Base-by-base conservation (phyloP, 202 grass and related monocot species). In the Panicum virgatum region DNA sequence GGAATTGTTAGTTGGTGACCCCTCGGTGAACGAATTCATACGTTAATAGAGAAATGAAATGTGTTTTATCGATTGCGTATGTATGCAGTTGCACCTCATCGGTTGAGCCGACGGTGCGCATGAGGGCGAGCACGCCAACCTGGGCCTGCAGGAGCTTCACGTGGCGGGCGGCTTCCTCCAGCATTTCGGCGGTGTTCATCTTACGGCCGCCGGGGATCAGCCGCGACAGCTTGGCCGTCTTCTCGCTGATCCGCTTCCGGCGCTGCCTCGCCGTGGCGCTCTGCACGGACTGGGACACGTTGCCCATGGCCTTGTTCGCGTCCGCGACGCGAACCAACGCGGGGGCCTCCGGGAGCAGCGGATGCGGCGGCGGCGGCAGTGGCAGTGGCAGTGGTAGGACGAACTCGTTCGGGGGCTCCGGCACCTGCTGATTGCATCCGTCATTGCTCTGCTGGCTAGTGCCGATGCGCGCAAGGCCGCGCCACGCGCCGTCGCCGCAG, bases 151-250 rank as follows among this genome's bases (percentile, higher is more conserved):
- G 70, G 80, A 92, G 80, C 72, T 79, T 88, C 5, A 95, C 79
- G 82, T 95, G 80, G 65, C 89, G 85, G 12, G 9, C 82, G 37
- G 79, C 82, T 32, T 75, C 82, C 38, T 84, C 66, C 53, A 90
- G 83, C 93, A 96, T 96, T 47, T 90, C 87, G 32, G 87, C 93
- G 22, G 90, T 96, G 85, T 92, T 95, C 66, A 92, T 47, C 75
- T 44, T 87, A 32, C 77, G 61, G 18, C 76, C 90, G 0, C 93
- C 90, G 27, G 93, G 93, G 69, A 96, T 90, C 38, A 96, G 67
- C 23, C 82, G 82, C 47, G 73, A 80, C 32, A 96, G 83, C 73
- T 95, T 82, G 15, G 87, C 90, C 50, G 90, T 92, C 83, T 86
- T 95, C 48, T 84, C 85, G 42, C 87, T 92, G 56, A 89, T 94